Conservation (phyloP, 2,329 filamentous ascomycete species). For the Cordyceps pruinosa region DNA sequence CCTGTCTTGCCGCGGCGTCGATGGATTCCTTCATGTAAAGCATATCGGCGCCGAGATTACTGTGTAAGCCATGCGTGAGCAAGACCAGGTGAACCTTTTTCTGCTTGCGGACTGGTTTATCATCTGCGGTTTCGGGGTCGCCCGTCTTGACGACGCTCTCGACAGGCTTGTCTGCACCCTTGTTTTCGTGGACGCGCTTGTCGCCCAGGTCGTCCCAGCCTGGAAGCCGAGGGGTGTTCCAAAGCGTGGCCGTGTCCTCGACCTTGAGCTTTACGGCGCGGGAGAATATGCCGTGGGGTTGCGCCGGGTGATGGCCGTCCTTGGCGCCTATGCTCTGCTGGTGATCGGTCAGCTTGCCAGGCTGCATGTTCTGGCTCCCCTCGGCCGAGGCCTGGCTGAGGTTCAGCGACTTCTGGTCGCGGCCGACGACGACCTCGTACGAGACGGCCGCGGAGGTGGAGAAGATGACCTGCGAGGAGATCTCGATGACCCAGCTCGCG, state of each 20-base stretch:
- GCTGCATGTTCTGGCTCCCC: constrained; percentile 46
- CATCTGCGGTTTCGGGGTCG: constrained; percentile 22
- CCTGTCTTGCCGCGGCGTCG: constrained; percentile 70
- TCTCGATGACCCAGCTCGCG: constrained; percentile 83
- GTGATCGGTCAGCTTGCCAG: constrained; percentile 70
- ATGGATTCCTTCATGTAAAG: constrained; percentile 96
- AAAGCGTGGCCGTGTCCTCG: constrained; percentile 82
- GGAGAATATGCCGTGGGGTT: constrained; percentile 74
- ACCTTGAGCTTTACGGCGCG: constrained; percentile 70
- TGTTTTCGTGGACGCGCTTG: constrained; percentile 19
- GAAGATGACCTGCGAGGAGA: constrained; percentile 89
- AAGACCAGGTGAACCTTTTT: constrained; percentile 88
- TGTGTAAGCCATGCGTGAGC: constrained; percentile 89
- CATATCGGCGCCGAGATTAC: constrained; percentile 94
- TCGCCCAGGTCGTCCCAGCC: constrained; percentile 46
- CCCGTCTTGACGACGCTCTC: constrained; percentile 29
- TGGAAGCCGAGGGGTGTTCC: constrained; percentile 85
- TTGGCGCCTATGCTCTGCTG: constrained; percentile 55
- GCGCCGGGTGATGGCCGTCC: constrained; percentile 53
- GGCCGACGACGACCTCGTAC: constrained; percentile 78
- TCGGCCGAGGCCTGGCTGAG: constrained; percentile 46
- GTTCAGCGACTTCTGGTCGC: constrained; percentile 77
- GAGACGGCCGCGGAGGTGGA: constrained; percentile 80
- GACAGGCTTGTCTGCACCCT: constrained; percentile 25
- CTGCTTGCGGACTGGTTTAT: constrained; percentile 40